These are phyloP conservation scores for Eucalyptus sp. DNA, from an alignment of 345 rosid genomes.

Conservation along the genomic window DNA sequence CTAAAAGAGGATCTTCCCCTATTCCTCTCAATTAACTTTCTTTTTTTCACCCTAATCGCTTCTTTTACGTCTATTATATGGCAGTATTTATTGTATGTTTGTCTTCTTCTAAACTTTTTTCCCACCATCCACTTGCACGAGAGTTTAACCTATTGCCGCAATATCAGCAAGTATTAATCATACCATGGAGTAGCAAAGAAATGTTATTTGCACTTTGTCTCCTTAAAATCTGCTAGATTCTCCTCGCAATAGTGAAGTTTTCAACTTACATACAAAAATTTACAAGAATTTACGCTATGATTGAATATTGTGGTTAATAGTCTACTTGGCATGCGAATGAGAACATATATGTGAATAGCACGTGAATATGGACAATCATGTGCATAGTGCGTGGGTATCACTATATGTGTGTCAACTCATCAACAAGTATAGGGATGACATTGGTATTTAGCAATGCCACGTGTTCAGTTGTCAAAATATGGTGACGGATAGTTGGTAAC, in stretches of 20 bases:
- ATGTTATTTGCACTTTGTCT: not conserved
- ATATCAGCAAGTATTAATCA: not conserved
- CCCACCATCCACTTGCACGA: not conserved
- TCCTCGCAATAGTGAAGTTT: not conserved
- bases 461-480: no score
- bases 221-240: not conserved
- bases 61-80: not conserved
- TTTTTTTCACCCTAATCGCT: not conserved
- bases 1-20: not conserved
- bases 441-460: no score
- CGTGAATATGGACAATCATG: no score
- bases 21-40: not conserved
- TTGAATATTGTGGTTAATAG: not conserved
- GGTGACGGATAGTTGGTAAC: no score
- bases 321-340: no score
- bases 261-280: not conserved
- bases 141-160: not conserved
- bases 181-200: no score
- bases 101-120: not conserved
- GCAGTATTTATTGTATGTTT: not conserved
- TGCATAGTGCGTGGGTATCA: no score
- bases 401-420: no score
- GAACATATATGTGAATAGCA: no score
- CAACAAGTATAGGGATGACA: no score
- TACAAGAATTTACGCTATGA: not conserved